Percentiles rank a stretch among this genome's conserved stretches.
These are phyloP conservation scores for Camellia lanceoleosa DNA, from an alignment of 148 eudicot species.

Conservation along the genomic window DNA sequence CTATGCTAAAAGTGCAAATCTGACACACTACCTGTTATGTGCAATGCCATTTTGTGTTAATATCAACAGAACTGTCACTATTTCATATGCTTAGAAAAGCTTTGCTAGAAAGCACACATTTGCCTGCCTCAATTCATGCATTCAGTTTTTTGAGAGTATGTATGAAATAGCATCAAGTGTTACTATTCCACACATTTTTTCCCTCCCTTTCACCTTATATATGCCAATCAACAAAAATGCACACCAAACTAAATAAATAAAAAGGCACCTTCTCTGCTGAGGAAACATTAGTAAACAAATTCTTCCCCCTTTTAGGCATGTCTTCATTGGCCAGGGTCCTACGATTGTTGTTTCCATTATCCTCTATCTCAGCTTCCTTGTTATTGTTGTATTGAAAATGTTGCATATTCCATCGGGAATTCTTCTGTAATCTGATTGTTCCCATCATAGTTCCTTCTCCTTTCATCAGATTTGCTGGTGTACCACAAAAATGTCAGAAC, in stretches of 20 bases:
- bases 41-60: neutral
- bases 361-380: slow-evolving; percentile 32
- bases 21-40: neutral
- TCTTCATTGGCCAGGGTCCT: slow-evolving; percentile 30
- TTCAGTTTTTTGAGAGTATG: no score
- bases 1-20: neutral
- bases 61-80: neutral
- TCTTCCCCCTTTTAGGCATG: slow-evolving; percentile 40
- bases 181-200: neutral
- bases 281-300: slow-evolving; percentile 25
- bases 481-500: slow-evolving; percentile 1
- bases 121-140: neutral
- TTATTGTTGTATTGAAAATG: slow-evolving; percentile 23
- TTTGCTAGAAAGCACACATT: neutral
- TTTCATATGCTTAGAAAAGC: neutral
- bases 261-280: slow-evolving; percentile 50
- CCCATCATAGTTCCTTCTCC: slow-evolving; percentile 24
- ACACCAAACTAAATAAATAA: neutral
- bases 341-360: slow-evolving; percentile 29
- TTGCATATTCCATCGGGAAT: slow-evolving; percentile 27
- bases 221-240: neutral
- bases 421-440: slow-evolving; percentile 28
- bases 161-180: no score
- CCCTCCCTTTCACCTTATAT: neutral
- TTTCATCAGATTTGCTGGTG: slow-evolving; percentile 27